Evolutionary conservation across 768 basidiomycete genomes (phyloP).

Genomic region (Phylloporus sp.): DNA sequence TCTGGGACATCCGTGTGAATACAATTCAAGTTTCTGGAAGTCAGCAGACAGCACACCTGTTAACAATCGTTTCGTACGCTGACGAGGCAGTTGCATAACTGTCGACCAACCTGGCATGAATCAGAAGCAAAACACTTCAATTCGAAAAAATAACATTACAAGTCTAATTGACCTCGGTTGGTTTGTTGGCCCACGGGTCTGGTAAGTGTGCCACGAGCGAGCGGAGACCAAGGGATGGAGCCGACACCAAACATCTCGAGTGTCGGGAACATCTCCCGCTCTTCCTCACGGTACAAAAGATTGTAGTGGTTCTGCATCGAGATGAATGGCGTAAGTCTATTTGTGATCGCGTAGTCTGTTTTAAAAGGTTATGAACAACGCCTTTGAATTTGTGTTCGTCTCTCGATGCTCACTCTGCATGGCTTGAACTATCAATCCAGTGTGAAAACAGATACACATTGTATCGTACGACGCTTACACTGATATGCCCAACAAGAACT

Average conservation of each 20-base stretch:
- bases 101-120: constrained; percentile 17
- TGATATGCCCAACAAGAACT: constrained; percentile 40
- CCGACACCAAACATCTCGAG: constrained; percentile 43
- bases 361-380: neutral
- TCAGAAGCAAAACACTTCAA: constrained; percentile 4
- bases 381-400: neutral
- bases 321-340: constrained; percentile 50
- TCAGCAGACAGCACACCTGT: constrained; percentile 14
- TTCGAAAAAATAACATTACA: constrained; percentile 8
- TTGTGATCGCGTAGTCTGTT: constrained; percentile 37
- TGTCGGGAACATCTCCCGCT: constrained; percentile 53
- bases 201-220: constrained; percentile 34
- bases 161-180: constrained; percentile 20
- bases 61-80: constrained; percentile 26
- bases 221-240: constrained; percentile 43
- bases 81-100: constrained; percentile 23
- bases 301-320: constrained; percentile 62
- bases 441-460: neutral
- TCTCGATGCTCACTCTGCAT: constrained; percentile 33
- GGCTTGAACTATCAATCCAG: constrained; percentile 29
- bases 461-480: constrained; percentile 20
- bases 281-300: constrained; percentile 57
- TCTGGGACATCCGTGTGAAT: constrained; percentile 14
- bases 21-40: neutral
- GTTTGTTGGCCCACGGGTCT: constrained; percentile 32